phyloP scores from a whole-genome alignment of 495 filamentous ascomycete genomes.

The Trypethelium eluteriae region DNA sequence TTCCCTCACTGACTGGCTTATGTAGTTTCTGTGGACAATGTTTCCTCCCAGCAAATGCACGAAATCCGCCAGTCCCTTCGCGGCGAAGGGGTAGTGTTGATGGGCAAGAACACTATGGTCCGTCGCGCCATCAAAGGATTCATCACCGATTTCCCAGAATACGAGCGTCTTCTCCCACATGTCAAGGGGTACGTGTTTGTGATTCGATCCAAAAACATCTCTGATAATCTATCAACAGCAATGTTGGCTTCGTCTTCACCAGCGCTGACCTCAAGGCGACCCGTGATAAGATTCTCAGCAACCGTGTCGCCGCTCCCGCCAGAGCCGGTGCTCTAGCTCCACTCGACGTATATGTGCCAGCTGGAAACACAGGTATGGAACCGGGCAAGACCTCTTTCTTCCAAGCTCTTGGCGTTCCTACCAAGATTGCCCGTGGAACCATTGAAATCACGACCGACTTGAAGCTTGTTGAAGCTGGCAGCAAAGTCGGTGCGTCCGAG shows the following conservation, averaged over 20 bases:
- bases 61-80: slow-evolving; percentile 89
- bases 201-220: not conserved
- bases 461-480: slow-evolving; percentile 88
- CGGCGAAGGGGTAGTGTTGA: slow-evolving; percentile 85
- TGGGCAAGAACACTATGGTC: slow-evolving; percentile 99
- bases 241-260: slow-evolving; percentile 99
- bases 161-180: slow-evolving; percentile 90
- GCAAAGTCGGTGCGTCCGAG: slow-evolving; percentile 97
- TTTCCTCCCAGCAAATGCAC: slow-evolving; percentile 99
- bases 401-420: slow-evolving; percentile 99
- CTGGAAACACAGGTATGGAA: slow-evolving; percentile 99
- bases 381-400: slow-evolving; percentile 99
- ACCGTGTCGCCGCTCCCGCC: slow-evolving; percentile 94
- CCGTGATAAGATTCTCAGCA: slow-evolving; percentile 88
- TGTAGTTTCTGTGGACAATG: slow-evolving; percentile 38
- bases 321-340: slow-evolving; percentile 95
- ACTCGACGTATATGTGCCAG: slow-evolving; percentile 80
- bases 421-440: slow-evolving; percentile 99
- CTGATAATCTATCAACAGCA: slow-evolving; percentile 43
- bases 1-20: not conserved
- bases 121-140: slow-evolving; percentile 97
- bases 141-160: slow-evolving; percentile 82
- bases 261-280: slow-evolving; percentile 84
- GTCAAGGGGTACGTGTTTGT: slow-evolving; percentile 58
- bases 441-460: slow-evolving; percentile 99